Percentiles rank a stretch among this genome's conserved stretches.
Evolutionary conservation across 1,284 basidiomycete species (phyloP).

Genomic region (Fomitopsis betulina): DNA sequence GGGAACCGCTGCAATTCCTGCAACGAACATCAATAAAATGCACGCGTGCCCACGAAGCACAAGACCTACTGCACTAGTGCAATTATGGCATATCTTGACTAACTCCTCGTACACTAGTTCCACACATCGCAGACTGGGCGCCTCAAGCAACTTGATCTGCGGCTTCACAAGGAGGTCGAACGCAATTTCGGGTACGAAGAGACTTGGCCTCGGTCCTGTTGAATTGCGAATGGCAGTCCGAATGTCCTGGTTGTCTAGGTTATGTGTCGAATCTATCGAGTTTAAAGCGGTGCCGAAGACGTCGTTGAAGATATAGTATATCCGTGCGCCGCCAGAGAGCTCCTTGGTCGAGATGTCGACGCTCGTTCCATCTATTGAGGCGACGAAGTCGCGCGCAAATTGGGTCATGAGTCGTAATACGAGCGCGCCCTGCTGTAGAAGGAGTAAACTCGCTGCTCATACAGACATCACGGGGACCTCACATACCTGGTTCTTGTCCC

Average conservation of each 20-base stretch:
- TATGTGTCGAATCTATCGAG: conserved; percentile 88
- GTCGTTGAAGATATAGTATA: conserved; percentile 99
- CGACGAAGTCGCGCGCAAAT: conserved; percentile 96
- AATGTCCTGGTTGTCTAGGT: conserved; percentile 93
- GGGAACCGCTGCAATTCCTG: conserved; percentile 98
- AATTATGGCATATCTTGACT: conserved; percentile 99
- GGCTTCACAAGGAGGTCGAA: conserved; percentile 98
- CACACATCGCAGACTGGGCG: conserved; percentile 92
- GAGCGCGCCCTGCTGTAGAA: conserved; percentile 69
- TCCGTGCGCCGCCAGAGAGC: conserved; percentile 94
- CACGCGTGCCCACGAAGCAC: not conserved
- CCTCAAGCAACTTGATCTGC: conserved; percentile 95
- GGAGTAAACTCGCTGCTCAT: not conserved
- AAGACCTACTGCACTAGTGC: conserved; percentile 75
- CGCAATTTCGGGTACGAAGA: conserved; percentile 97
- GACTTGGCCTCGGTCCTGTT: conserved; percentile 91
- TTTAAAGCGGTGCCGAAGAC: conserved; percentile 92
- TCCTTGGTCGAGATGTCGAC: conserved; percentile 98
- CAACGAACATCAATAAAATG: not conserved
- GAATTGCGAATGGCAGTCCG: conserved; percentile 98
- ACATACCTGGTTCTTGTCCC: conserved; percentile 81
- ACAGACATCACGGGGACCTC: conserved; percentile 16
- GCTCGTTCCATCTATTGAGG: conserved; percentile 98
- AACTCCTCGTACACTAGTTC: conserved; percentile 99
- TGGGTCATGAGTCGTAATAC: conserved; percentile 98